A percentile compares a stretch with the other conserved stretches of the same genome.
Conservation (phyloP, 2,329 filamentous ascomycete genomes). For the Pseudogymnoascus sp. region DNA sequence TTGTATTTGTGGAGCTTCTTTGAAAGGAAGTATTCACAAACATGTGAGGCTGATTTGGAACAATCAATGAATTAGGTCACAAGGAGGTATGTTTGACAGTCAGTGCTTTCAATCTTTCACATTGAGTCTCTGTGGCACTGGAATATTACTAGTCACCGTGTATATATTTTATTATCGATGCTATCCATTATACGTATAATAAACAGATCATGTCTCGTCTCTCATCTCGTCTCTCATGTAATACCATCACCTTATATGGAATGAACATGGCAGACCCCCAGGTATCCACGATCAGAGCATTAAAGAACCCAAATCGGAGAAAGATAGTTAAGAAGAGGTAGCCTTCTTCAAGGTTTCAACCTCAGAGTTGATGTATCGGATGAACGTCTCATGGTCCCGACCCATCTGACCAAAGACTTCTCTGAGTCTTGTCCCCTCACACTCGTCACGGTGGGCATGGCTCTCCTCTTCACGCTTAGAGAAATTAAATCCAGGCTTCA, state of each 20-base stretch:
- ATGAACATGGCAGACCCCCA: neutral
- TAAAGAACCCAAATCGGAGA: neutral
- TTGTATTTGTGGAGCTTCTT: neutral
- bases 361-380: neutral
- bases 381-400: neutral
- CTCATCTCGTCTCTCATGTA: neutral
- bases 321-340: neutral
- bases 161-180: neutral
- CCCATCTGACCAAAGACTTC: constrained; percentile 2
- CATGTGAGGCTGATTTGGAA: neutral
- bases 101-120: neutral
- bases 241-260: neutral
- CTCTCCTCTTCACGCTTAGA: constrained; percentile 24
- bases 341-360: neutral
- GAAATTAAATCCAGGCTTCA: constrained; percentile 29
- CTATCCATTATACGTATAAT: neutral
- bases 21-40: neutral
- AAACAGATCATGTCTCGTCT: neutral
- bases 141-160: neutral
- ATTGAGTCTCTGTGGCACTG: neutral
- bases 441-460: constrained; percentile 6
- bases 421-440: constrained; percentile 11
- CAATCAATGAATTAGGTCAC: neutral
- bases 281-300: neutral
- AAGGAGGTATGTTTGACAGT: neutral